phyloP scores from a whole-genome alignment of 352 stramenopile species.

The Plasmopara halstedii region DNA sequence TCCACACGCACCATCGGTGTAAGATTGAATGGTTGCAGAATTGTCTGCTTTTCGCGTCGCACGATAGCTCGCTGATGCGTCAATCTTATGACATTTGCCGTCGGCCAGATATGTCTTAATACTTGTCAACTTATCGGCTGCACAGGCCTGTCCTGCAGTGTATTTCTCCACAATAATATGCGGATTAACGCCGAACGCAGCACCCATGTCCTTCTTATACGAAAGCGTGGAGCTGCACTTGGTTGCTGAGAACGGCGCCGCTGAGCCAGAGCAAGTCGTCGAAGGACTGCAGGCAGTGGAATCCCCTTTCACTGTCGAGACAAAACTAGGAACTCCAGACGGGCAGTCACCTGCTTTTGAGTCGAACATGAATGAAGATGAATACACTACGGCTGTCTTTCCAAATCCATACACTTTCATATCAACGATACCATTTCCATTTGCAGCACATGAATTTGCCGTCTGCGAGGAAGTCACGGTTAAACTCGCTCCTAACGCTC shows the following conservation, averaged over 20 bases:
- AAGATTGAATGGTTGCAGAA: not conserved
- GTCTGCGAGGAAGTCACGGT: not conserved
- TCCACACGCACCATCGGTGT: not conserved
- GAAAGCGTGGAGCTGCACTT: not conserved
- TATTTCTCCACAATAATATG: conserved; percentile 8
- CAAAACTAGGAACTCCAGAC: not conserved
- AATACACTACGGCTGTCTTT: not conserved
- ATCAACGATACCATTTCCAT: not conserved
- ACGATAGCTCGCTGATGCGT: not conserved
- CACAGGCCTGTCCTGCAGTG: not conserved
- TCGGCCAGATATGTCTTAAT: conserved; percentile 8
- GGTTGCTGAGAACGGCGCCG: not conserved
- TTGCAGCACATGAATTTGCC: not conserved
- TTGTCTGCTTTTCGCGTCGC: not conserved
- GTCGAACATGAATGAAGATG: not conserved
- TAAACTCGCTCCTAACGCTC: not conserved
- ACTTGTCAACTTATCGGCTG: not conserved
- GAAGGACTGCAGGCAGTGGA: not conserved
- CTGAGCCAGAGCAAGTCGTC: not conserved
- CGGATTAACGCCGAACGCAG: conserved; percentile 1
- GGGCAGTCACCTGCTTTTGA: not conserved
- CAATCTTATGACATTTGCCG: conserved; percentile 8
- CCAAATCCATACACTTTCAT: conserved; percentile 4
- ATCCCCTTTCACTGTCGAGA: not conserved
- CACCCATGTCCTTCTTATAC: not conserved